Percentiles rank a stretch among this genome's conserved stretches.
Evolutionary conservation across 2,329 filamentous ascomycete species (phyloP).

Genomic region (Westerdykella sp.): DNA sequence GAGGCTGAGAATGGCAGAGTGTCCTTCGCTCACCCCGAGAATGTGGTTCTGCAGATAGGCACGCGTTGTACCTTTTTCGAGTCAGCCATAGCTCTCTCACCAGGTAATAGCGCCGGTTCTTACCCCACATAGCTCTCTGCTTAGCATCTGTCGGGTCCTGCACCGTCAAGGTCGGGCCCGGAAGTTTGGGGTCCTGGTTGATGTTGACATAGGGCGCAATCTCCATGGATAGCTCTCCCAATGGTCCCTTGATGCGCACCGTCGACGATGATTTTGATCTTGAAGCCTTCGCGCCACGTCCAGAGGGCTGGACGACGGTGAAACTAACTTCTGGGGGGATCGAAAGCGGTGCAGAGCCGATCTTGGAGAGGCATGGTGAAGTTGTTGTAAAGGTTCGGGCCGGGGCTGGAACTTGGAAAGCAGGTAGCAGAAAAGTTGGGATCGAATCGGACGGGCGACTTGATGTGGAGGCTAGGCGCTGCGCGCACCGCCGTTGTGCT

Average conservation of each 20-base stretch:
- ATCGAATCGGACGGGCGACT: constrained; percentile 45
- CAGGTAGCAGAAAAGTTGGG: constrained; percentile 67
- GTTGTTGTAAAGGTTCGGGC: constrained; percentile 66
- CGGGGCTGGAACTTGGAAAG: constrained; percentile 50
- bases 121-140: constrained; percentile 96
- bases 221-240: constrained; percentile 70
- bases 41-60: constrained; percentile 87
- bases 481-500: constrained; percentile 50
- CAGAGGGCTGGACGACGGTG: constrained; percentile 57
- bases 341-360: constrained; percentile 61
- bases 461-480: constrained; percentile 49
- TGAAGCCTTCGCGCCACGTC: constrained; percentile 51
- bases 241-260: constrained; percentile 72
- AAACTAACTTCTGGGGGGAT: constrained; percentile 59
- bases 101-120: constrained; percentile 20
- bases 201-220: constrained; percentile 76
- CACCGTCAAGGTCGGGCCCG: constrained; percentile 63
- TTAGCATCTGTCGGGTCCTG: constrained; percentile 61
- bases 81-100: background rate
- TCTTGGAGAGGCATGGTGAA: constrained; percentile 64
- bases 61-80: constrained; percentile 64
- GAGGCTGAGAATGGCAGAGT: constrained; percentile 84
- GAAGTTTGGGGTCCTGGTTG: constrained; percentile 56
- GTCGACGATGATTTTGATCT: constrained; percentile 58
- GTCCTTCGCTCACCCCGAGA: constrained; percentile 90